These are phyloP conservation scores for Silene uniflora DNA, from an alignment of 148 eudicot species.

Conservation along the genomic window DNA sequence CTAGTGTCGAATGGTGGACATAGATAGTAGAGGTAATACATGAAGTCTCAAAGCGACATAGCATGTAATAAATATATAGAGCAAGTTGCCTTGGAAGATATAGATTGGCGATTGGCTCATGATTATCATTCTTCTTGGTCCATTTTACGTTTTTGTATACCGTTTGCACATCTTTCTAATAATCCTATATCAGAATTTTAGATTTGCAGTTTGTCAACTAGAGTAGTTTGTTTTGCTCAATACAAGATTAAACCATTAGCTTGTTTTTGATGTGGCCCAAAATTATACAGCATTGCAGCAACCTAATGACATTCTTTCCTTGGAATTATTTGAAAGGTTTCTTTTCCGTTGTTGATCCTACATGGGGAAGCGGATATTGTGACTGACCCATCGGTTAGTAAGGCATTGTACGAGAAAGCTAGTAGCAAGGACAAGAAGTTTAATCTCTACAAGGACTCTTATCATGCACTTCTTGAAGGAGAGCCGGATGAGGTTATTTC, in stretches of 20 bases:
- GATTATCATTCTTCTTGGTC: neutral
- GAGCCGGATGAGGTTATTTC: conserved; percentile 75
- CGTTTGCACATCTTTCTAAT: neutral
- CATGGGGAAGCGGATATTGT: conserved; percentile 87
- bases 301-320: conserved; percentile 1
- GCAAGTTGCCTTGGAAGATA: neutral
- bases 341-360: conserved; percentile 79
- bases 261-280: neutral
- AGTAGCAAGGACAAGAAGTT: conserved; percentile 78
- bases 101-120: neutral
- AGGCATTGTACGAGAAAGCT: conserved; percentile 73
- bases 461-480: conserved; percentile 83
- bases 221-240: neutral
- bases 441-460: conserved; percentile 61
- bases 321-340: conserved; percentile 43
- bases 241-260: neutral
- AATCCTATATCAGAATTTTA: neutral
- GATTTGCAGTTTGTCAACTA: neutral
- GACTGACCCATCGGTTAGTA: conserved; percentile 91
- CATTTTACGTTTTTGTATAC: neutral
- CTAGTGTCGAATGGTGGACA: neutral
- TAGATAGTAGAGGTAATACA: neutral
- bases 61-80: neutral
- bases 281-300: neutral
- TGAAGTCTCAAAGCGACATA: neutral